These are phyloP conservation scores for Diutina scorzettiae DNA, from an alignment of 1,139 yeast species.

Conservation along the genomic window DNA sequence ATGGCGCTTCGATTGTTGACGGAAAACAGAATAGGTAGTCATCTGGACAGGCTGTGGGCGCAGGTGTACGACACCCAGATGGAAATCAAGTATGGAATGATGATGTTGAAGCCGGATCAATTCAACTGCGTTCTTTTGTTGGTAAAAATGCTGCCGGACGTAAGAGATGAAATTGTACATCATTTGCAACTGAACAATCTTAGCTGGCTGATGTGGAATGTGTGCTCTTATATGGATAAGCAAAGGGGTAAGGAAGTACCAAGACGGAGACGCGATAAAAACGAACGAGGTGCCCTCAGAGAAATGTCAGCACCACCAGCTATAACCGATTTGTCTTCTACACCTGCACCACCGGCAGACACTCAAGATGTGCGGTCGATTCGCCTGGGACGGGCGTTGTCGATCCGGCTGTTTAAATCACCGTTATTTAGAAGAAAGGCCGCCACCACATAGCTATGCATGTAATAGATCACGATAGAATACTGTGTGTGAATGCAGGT, in stretches of 20 bases:
- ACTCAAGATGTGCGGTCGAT: neutral
- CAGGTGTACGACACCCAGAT: slow-evolving; percentile 4
- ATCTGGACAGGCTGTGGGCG: neutral
- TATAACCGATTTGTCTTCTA: too few species aligned
- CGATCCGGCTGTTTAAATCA: slow-evolving; percentile 2
- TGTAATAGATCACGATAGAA: too few species aligned
- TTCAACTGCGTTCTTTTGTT: slow-evolving; percentile 2
- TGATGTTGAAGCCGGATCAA: neutral
- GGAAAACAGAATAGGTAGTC: neutral
- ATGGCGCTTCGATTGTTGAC: neutral
- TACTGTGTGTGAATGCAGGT: too few species aligned
- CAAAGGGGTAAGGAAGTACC: too few species aligned
- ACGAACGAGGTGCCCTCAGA: too few species aligned
- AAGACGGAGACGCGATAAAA: too few species aligned
- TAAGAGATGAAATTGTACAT: neutral
- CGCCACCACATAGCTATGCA: too few species aligned
- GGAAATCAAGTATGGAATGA: slow-evolving; percentile 2
- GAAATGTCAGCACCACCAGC: too few species aligned
- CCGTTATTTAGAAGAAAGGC: too few species aligned
- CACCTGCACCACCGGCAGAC: neutral
- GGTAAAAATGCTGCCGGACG: neutral
- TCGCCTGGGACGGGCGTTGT: neutral
- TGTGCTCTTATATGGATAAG: neutral
- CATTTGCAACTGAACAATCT: neutral
- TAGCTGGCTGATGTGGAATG: slow-evolving; percentile 3